A percentile compares a stretch with the other conserved stretches of the same genome.
phyloP scores from a whole-genome alignment of 2,329 filamentous ascomycete genomes.

The Neopestalotiopsis rosae region DNA sequence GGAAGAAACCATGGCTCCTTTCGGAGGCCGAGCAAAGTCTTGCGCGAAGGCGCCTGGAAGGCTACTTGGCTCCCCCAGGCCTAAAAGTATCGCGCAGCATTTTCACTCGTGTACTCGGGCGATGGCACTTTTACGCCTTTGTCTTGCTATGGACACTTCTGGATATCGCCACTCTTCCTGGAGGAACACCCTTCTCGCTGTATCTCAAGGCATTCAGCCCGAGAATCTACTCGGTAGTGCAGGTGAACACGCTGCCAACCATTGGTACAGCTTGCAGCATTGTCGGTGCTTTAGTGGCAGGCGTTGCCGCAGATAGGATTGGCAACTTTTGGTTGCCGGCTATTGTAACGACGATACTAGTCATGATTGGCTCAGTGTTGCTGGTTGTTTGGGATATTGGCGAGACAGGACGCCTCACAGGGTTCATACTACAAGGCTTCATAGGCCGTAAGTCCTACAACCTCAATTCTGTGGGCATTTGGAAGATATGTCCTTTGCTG shows the following conservation, averaged over 20 bases:
- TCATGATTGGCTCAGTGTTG: slow-evolving; percentile 38
- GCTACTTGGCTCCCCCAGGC: slow-evolving; percentile 32
- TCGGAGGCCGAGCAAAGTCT: slow-evolving; percentile 37
- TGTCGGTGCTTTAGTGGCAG: slow-evolving; percentile 38
- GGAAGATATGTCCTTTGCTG: background rate
- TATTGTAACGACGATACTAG: slow-evolving; percentile 37
- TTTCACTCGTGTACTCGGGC: slow-evolving; percentile 41
- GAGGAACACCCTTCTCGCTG: slow-evolving; percentile 42
- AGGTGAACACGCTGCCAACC: slow-evolving; percentile 47
- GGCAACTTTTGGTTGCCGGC: slow-evolving; percentile 42
- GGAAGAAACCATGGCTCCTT: slow-evolving; percentile 41
- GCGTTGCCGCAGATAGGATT: slow-evolving; percentile 38
- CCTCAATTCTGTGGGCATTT: too few species aligned
- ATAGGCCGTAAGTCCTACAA: slow-evolving; percentile 36
- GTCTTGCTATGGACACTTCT: slow-evolving; percentile 43
- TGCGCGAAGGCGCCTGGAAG: slow-evolving; percentile 36
- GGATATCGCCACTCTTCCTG: slow-evolving; percentile 42
- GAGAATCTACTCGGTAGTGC: slow-evolving; percentile 41
- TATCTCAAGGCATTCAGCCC: slow-evolving; percentile 44
- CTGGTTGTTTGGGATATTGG: slow-evolving; percentile 43
- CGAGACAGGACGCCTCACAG: slow-evolving; percentile 41
- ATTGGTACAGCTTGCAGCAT: slow-evolving; percentile 44
- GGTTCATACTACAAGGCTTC: slow-evolving; percentile 44
- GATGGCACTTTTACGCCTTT: slow-evolving; percentile 47
- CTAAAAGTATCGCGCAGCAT: slow-evolving; percentile 41